A percentile compares a stretch with the other conserved stretches of the same genome.
phyloP scores from a whole-genome alignment of 2,329 filamentous ascomycete genomes.

The Arthrinium puccinioides region DNA sequence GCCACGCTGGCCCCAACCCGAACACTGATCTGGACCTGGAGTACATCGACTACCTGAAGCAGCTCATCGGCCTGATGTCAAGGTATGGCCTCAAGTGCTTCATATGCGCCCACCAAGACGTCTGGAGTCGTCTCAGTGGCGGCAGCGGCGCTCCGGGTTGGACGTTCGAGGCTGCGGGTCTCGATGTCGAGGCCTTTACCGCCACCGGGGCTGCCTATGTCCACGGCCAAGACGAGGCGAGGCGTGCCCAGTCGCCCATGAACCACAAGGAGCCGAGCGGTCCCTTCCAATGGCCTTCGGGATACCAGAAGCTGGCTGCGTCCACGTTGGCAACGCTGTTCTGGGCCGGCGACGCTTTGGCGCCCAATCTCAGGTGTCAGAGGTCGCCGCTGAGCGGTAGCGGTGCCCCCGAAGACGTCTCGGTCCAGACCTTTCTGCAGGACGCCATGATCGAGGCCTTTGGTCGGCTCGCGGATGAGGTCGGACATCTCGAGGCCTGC shows the following conservation, averaged over 20 bases:
- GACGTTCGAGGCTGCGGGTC: constrained; percentile 32
- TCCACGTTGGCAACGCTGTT: constrained; percentile 21
- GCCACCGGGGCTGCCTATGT: constrained; percentile 24
- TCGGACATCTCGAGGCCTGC: constrained; percentile 24
- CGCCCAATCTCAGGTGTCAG: constrained; percentile 12
- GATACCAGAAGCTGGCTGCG: constrained; percentile 29
- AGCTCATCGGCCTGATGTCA: constrained; percentile 28
- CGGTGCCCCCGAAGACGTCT: constrained; percentile 9
- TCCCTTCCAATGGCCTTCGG: constrained; percentile 29
- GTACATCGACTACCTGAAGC: constrained; percentile 29
- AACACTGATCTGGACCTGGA: constrained; percentile 26
- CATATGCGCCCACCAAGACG: constrained; percentile 34
- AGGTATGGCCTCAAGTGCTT: constrained; percentile 31
- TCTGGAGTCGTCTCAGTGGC: constrained; percentile 34
- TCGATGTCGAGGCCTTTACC: constrained; percentile 28
- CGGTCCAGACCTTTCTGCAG: constrained; percentile 22
- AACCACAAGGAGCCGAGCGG: constrained; percentile 26
- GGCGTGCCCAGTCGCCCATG: constrained; percentile 12
- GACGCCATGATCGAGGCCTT: constrained; percentile 26
- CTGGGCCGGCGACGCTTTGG: constrained; percentile 19
- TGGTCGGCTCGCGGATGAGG: constrained; percentile 24
- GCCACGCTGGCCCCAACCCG: constrained; percentile 23
- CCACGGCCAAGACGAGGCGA: constrained; percentile 26
- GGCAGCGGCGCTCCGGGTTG: constrained; percentile 33
- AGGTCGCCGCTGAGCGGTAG: constrained; percentile 1